Conservation (phyloP, 1,284 basidiomycete genomes). For the Cystobasidium sp. region DNA sequence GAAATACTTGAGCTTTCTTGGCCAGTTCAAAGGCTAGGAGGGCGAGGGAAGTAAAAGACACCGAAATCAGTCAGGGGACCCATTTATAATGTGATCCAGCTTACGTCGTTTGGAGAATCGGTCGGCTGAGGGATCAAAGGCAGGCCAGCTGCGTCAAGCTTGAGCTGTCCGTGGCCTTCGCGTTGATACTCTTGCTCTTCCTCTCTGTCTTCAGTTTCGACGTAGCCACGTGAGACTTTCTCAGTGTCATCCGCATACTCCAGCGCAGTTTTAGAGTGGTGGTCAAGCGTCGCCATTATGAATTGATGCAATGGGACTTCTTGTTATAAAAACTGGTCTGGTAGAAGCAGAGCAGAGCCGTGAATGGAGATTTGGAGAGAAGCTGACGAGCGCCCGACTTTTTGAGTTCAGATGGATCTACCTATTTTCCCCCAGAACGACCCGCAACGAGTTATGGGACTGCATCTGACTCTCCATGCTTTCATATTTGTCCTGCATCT, state of each 20-base stretch:
- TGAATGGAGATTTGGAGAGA: background rate
- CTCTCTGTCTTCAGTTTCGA: constrained; percentile 18
- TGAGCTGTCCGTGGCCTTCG: constrained; percentile 15
- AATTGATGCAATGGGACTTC: background rate
- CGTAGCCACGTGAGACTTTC: background rate
- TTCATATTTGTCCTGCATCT: background rate
- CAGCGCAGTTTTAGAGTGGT: background rate
- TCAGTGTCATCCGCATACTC: constrained; percentile 11
- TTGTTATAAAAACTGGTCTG: background rate
- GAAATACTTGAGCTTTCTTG: constrained; percentile 31
- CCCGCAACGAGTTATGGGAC: background rate
- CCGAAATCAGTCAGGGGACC: background rate
- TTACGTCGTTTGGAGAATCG: constrained; percentile 30
- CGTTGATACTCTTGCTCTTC: constrained; percentile 34
- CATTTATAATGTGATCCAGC: background rate
- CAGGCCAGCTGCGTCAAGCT: constrained; percentile 26
- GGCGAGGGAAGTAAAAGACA: background rate
- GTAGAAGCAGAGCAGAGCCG: background rate
- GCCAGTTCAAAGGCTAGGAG: constrained; percentile 33
- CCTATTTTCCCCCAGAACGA: background rate
- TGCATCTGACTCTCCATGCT: background rate
- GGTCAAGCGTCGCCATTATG: background rate
- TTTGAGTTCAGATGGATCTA: background rate
- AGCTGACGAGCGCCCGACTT: background rate
- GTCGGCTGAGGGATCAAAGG: constrained; percentile 38